Base-by-base conservation (phyloP, 306 rosid genomes). In the Medicago arabica region DNA sequence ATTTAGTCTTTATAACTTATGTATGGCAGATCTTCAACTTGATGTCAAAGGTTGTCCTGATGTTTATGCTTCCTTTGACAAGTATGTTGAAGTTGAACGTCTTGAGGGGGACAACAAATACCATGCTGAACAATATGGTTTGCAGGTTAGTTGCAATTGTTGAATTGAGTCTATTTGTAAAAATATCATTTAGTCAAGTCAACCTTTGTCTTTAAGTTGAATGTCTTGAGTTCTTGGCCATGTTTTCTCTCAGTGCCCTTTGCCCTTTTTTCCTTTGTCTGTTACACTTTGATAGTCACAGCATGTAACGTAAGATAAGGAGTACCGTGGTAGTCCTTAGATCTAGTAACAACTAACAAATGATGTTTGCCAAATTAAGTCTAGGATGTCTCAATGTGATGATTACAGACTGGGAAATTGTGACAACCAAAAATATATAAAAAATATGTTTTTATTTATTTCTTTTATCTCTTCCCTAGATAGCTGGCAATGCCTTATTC, bases 11-110 rank as follows among this genome's bases (percentile, higher is more conserved):
- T 34, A 46, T 80, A 14, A 67, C 65, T 7, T 73, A 17, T 83
- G 67, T 67, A 63, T 77, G 58, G 73, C 88, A 96, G 99, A 96
- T 77, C 99, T 96, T 81, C 99, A 96, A 86, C 99, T 96, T 65
- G 99, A 96, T 85, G 99, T 96, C 80, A 96, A 96, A 80, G 99
- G 99, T 66, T 96, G 99, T 81, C 86, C 84, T 66, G 99, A 96
- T 86, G 97, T 96, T 10, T 96, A 96, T 87, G 92, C 96, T 79
- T 96, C 99, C 67, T 96, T 96, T 85, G 97, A 96, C 71, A 96
- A 96, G 89, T 96, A 96, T 79, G 99, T 96, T 60, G 99, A 96
- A 86, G 99, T 96, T 63, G 99, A 96, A 69, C 90, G 88, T 58
- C 97, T 96, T 73, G 99, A 96, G 89, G 99, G 97, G 44, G 99